Evolutionary conservation across 768 basidiomycete genomes (phyloP).

Genomic region (Termitomyces sp.): DNA sequence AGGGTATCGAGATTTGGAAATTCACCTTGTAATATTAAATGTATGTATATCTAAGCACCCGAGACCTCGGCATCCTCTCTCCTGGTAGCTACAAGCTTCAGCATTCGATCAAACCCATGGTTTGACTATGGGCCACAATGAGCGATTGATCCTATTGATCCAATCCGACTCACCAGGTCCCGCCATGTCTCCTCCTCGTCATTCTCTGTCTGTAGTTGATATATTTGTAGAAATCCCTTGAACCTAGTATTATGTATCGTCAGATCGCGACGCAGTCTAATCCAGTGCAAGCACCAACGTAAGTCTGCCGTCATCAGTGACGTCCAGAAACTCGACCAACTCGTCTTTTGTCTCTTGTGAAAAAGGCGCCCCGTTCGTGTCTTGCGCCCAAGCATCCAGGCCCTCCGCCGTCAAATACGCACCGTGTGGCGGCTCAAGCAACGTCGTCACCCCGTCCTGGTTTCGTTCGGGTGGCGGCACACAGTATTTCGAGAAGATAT

Average conservation of each 20-base stretch:
- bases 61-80: constrained; percentile 41
- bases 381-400: constrained; percentile 69
- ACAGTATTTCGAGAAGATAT: constrained; percentile 80
- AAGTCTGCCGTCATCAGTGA: constrained; percentile 62
- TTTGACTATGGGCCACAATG: constrained; percentile 37
- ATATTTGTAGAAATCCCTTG: constrained; percentile 78
- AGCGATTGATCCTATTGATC: background rate
- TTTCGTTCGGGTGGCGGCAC: constrained; percentile 31
- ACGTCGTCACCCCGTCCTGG: constrained; percentile 16
- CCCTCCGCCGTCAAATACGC: constrained; percentile 57
- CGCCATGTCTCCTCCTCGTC: constrained; percentile 84
- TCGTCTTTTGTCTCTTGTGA: constrained; percentile 74
- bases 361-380: constrained; percentile 82
- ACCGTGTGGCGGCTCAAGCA: constrained; percentile 44
- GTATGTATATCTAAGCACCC: background rate
- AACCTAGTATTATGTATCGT: constrained; percentile 34
- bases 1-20: constrained; percentile 79
- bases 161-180: constrained; percentile 51
- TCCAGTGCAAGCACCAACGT: constrained; percentile 47
- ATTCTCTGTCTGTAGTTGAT: constrained; percentile 79
- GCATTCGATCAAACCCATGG: constrained; percentile 70
- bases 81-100: constrained; percentile 51
- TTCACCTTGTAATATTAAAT: constrained; percentile 18
- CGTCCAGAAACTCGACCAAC: constrained; percentile 68
- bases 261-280: background rate